Conservation (phyloP, 106 monocot genomes). For the Apostasia shenzhenica region DNA sequence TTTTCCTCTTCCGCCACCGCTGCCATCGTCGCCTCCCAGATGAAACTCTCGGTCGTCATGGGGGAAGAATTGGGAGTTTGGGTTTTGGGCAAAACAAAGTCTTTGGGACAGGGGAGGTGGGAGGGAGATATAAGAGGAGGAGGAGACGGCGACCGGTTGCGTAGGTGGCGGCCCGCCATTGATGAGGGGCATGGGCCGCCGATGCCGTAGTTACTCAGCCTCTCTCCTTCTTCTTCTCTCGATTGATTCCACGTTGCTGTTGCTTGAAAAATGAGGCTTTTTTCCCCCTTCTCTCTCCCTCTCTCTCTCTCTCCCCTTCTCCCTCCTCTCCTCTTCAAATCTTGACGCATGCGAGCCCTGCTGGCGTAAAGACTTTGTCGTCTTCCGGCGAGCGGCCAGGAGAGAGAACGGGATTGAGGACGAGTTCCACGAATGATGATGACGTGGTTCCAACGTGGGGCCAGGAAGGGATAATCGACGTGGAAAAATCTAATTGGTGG, state of each 20-base stretch:
- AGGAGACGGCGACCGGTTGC: too few species aligned
- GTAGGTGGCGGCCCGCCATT: too few species aligned
- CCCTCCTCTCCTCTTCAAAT: too few species aligned
- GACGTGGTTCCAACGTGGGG: too few species aligned
- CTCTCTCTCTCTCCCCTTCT: neutral
- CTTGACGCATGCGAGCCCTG: too few species aligned
- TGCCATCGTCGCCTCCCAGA: neutral
- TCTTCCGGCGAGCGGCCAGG: too few species aligned
- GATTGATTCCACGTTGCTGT: neutral
- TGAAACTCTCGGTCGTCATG: neutral
- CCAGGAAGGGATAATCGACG: too few species aligned
- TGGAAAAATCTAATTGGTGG: too few species aligned
- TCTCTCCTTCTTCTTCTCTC: neutral
- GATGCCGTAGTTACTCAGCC: neutral
- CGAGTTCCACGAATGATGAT: too few species aligned
- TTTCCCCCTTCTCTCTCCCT: neutral
- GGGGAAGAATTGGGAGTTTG: neutral
- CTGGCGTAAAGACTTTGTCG: too few species aligned
- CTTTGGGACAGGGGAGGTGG: neutral
- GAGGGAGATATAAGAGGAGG: neutral
- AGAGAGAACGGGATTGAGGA: too few species aligned
- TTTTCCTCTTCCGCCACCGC: slow-evolving; percentile 28
- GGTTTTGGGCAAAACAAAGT: too few species aligned
- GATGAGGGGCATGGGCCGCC: neutral
- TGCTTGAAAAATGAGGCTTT: neutral